Conservation (phyloP, 169 alveolate species). For the Eimeria maxima region DNA sequence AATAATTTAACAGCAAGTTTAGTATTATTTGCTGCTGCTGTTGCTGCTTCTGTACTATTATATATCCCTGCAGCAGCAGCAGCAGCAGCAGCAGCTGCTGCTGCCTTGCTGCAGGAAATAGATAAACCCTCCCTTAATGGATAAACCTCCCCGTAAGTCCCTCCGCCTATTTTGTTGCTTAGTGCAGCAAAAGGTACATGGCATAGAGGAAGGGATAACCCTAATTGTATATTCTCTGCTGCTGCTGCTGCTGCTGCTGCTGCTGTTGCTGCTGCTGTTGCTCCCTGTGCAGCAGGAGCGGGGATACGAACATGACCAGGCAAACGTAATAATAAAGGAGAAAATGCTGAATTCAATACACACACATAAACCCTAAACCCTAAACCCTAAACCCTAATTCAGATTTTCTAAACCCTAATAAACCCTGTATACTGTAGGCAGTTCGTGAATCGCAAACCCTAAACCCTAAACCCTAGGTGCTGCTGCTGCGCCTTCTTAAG, state of each 20-base stretch:
- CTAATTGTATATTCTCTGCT: not conserved
- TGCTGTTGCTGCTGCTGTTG: not conserved
- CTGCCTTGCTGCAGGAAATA: not conserved
- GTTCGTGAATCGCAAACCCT: not conserved
- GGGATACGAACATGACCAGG: too few relatives aligned
- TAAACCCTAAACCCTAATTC: constrained; percentile 24
- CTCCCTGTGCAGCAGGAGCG: too few relatives aligned
- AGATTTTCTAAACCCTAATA: too few relatives aligned
- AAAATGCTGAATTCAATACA: not conserved
- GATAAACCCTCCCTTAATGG: constrained; percentile 20
- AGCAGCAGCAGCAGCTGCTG: not conserved
- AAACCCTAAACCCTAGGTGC: not conserved
- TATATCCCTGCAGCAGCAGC: not conserved
- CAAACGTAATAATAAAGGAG: not conserved
- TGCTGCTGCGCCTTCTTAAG: not conserved
- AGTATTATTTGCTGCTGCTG: not conserved
- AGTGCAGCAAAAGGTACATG: not conserved
- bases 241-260: constrained; percentile 41
- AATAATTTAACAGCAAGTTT: constrained; percentile 6
- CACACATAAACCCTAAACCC: not conserved
- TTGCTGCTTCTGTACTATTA: too few relatives aligned
- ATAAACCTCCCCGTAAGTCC: not conserved
- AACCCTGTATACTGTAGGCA: not conserved
- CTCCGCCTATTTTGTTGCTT: not conserved
- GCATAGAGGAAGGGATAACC: not conserved